Percentiles rank a stretch among this genome's conserved stretches.
Conservation (phyloP, 1,284 basidiomycete genomes). For the Cryptococcus sp. region DNA sequence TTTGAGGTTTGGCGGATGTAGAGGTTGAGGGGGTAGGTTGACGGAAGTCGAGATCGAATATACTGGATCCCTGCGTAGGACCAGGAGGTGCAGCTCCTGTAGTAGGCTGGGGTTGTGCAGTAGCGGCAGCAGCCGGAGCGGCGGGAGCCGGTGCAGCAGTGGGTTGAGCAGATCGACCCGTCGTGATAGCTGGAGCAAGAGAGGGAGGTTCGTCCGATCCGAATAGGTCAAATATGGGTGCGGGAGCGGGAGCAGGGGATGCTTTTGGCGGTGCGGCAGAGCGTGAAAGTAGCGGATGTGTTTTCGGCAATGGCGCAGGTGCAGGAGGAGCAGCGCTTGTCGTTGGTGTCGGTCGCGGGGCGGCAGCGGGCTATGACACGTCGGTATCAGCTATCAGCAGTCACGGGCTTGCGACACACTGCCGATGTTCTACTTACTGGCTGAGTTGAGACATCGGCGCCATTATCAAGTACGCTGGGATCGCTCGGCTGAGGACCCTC, state of each 20-base stretch:
- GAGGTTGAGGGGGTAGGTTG: constrained; percentile 35
- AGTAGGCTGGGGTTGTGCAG: constrained; percentile 12
- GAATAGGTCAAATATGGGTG: constrained; percentile 44
- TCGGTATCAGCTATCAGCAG: not conserved
- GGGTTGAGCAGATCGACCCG: constrained; percentile 16
- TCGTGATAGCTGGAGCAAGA: constrained; percentile 14
- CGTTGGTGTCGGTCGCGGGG: constrained; percentile 28
- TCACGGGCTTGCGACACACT: no score
- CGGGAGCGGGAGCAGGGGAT: constrained; percentile 18
- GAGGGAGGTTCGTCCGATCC: constrained; percentile 29
- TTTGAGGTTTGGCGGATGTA: constrained; percentile 17
- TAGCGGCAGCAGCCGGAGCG: constrained; percentile 17
- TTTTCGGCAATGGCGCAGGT: constrained; percentile 21
- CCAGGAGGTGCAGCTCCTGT: constrained; percentile 23
- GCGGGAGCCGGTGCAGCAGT: constrained; percentile 25
- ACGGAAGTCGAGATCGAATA: constrained; percentile 55
- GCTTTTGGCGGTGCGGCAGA: constrained; percentile 17
- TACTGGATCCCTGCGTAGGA: constrained; percentile 28
- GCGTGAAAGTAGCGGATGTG: constrained; percentile 47
- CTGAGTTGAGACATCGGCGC: constrained; percentile 25
- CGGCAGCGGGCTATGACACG: constrained; percentile 3
- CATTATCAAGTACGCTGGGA: constrained; percentile 73
- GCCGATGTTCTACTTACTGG: constrained; percentile 10
- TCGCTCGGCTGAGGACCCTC: constrained; percentile 81
- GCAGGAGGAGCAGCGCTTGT: constrained; percentile 26